phyloP scores from a whole-genome alignment of 306 rosid species.

The Prunus mira region DNA sequence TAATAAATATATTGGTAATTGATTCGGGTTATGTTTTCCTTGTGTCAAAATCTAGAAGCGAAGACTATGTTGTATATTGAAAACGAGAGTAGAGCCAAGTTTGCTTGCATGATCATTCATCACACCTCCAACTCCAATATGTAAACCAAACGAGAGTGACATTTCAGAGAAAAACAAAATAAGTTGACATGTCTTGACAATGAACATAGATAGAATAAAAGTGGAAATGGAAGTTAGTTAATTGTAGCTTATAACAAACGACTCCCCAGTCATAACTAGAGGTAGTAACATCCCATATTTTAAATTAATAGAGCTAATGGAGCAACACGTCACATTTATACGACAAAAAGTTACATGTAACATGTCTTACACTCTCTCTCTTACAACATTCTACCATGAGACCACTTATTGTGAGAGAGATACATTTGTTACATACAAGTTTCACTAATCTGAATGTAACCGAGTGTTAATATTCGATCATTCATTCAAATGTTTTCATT shows the following conservation, averaged over 20 bases:
- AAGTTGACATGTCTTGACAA: background rate
- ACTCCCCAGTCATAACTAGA: background rate
- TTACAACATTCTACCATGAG: background rate
- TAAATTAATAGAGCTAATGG: background rate
- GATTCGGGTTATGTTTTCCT: background rate
- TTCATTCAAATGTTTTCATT: no score
- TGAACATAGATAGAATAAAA: background rate
- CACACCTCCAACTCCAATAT: conserved; percentile 9
- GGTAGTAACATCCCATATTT: background rate
- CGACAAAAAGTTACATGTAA: background rate
- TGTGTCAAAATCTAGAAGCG: conserved; percentile 1
- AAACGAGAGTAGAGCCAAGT: conserved; percentile 7
- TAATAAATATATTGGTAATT: background rate
- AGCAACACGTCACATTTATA: background rate
- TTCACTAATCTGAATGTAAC: no score
- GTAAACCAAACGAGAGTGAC: background rate
- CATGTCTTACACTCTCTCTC: background rate
- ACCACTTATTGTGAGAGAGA: background rate
- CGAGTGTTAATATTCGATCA: no score
- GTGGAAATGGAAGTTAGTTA: background rate
- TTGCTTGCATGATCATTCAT: background rate
- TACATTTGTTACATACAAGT: no score
- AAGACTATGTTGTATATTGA: background rate
- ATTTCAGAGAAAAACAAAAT: background rate
- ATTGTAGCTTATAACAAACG: background rate